Evolutionary conservation across 345 rosid species (phyloP).

Genomic region (Camelina hispida): DNA sequence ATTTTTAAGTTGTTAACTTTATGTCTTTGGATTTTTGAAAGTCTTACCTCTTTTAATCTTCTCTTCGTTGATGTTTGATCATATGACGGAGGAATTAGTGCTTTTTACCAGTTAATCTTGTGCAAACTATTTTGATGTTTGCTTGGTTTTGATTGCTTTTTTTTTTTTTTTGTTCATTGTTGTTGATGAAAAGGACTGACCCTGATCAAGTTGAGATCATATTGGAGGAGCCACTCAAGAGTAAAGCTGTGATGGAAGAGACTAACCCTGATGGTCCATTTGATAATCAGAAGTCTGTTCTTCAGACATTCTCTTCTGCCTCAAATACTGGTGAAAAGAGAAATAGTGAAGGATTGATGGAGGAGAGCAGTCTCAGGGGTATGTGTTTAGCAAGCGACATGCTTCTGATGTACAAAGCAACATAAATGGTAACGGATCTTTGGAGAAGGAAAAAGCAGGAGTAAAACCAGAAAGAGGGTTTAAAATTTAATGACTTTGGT

Average conservation of each 20-base stretch:
- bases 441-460: constrained; percentile 39
- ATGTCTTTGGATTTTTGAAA: too few species aligned
- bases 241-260: constrained; percentile 19
- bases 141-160: background rate
- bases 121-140: background rate
- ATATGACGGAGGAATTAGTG: background rate
- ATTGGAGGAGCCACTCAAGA: background rate
- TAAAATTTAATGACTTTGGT: constrained; percentile 63
- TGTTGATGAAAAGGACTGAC: background rate
- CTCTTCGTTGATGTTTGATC: background rate
- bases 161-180: background rate
- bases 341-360: constrained; percentile 46
- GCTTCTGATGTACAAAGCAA: constrained; percentile 68
- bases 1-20: too few species aligned
- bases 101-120: constrained; percentile 3
- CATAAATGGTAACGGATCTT: too few species aligned
- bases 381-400: constrained; percentile 56
- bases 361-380: constrained; percentile 56
- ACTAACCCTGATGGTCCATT: constrained; percentile 10
- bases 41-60: too few species aligned
- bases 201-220: background rate
- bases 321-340: constrained; percentile 44
- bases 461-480: constrained; percentile 22
- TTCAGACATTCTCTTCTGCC: too few species aligned
- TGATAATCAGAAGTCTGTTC: background rate